phyloP scores from a whole-genome alignment of 257 asterid species.

The Solanum verrucosum region DNA sequence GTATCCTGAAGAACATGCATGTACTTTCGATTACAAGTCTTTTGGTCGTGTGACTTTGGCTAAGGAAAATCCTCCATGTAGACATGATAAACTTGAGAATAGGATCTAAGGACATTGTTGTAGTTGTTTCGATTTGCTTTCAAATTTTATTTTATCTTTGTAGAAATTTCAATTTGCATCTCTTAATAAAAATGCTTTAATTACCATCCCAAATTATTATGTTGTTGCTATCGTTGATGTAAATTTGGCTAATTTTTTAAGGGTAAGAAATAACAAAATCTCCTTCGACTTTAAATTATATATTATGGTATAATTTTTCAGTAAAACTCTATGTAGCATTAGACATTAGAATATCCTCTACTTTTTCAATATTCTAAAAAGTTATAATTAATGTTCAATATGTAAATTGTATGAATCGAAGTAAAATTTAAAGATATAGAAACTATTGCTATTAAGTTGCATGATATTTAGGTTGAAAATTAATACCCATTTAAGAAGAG shows the following conservation, averaged over 20 bases:
- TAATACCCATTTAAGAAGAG: too few species aligned
- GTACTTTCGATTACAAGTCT: not conserved
- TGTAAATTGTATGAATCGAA: not conserved
- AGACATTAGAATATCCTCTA: not conserved
- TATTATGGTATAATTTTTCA: not conserved
- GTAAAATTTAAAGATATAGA: not conserved
- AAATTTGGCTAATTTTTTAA: not conserved
- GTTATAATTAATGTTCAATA: not conserved
- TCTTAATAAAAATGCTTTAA: not conserved
- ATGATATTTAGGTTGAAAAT: too few species aligned
- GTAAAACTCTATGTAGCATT: too few species aligned
- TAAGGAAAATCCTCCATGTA: not conserved
- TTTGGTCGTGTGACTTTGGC: not conserved
- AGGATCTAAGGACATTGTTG: not conserved
- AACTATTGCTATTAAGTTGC: not conserved
- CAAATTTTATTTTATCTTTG: not conserved
- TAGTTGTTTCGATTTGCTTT: not conserved
- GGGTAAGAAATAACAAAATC: not conserved
- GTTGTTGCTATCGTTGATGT: not conserved
- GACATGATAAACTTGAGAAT: not conserved
- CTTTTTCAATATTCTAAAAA: not conserved
- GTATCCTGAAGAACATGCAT: not conserved
- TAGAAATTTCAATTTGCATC: not conserved
- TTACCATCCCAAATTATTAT: not conserved
- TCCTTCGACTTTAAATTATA: not conserved